phyloP scores from a whole-genome alignment of 768 basidiomycete genomes.

The Suillus weaverae region DNA sequence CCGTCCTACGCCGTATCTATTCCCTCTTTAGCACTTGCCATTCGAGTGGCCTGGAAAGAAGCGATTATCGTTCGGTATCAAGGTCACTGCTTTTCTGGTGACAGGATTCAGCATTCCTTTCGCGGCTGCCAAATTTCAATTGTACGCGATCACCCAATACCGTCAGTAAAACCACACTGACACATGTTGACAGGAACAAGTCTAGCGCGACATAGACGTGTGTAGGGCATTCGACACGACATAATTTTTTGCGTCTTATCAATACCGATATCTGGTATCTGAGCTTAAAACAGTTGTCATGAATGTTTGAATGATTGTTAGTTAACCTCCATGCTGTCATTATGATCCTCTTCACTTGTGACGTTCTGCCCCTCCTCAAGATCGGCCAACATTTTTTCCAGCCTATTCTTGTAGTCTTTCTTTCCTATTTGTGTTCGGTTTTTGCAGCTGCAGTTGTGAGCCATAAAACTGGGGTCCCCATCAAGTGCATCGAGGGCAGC shows the following conservation, averaged over 20 bases:
- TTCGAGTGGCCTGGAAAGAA: conserved; percentile 54
- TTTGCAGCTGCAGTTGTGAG: conserved; percentile 68
- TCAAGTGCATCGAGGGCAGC: conserved; percentile 71
- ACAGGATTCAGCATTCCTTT: conserved; percentile 70
- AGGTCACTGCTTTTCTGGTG: conserved; percentile 39
- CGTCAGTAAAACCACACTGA: background rate
- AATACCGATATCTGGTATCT: background rate
- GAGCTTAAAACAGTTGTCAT: background rate
- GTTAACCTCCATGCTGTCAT: background rate
- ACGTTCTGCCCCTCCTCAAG: conserved; percentile 16
- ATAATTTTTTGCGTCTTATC: background rate
- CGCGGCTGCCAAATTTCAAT: conserved; percentile 56
- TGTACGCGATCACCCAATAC: conserved; percentile 44
- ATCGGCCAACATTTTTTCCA: conserved; percentile 31
- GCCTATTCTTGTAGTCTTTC: conserved; percentile 40
- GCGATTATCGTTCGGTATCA: conserved; percentile 43
- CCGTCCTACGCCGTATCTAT: conserved; percentile 5
- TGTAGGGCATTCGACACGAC: background rate
- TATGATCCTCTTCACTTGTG: background rate
- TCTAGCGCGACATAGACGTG: background rate
- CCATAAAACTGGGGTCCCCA: conserved; percentile 60
- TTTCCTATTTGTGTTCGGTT: conserved; percentile 29
- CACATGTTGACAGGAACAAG: background rate
- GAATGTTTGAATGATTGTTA: background rate
- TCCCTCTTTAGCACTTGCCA: conserved; percentile 48